Conservation (phyloP, 108 stramenopile species). For the Cyclostephanos tholiformis region DNA sequence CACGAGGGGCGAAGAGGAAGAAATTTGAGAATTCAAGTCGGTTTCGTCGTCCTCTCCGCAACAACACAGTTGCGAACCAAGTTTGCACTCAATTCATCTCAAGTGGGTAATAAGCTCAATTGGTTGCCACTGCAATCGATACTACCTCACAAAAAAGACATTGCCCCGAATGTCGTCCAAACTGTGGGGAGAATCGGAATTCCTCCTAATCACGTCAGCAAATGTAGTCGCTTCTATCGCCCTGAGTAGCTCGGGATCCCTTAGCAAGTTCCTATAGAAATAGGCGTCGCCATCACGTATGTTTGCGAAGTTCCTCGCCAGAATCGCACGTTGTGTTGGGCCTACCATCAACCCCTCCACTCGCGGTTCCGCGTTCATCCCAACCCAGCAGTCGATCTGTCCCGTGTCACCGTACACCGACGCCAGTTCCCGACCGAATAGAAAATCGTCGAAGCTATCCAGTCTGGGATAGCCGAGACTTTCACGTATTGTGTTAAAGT, state of each 20-base stretch:
- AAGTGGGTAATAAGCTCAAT: no score
- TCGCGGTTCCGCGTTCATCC: conserved; percentile 39
- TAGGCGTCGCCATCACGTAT: conserved; percentile 34
- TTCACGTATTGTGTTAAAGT: conserved; percentile 36
- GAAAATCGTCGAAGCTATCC: conserved; percentile 33
- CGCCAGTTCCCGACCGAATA: conserved; percentile 25
- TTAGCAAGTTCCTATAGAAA: conserved; percentile 29
- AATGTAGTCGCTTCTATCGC: conserved; percentile 32
- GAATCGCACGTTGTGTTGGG: conserved; percentile 22
- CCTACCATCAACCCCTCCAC: conserved; percentile 36
- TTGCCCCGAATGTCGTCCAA: conserved; percentile 33
- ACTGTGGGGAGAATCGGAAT: conserved; percentile 32
- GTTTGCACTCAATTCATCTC: no score
- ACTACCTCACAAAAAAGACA: conserved; percentile 19
- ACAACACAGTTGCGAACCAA: no score
- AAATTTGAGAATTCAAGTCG: no score
- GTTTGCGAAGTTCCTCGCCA: conserved; percentile 43
- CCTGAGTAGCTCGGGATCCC: conserved; percentile 11
- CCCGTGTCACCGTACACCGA: conserved; percentile 33
- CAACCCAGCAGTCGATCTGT: conserved; percentile 42
- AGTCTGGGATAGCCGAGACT: conserved; percentile 31
- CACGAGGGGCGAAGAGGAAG: background rate
- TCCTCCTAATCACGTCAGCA: conserved; percentile 35
- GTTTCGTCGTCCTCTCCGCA: no score
- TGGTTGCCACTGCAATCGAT: no score